Conservation (phyloP, 2,329 filamentous ascomycete genomes). For the Mycosphaerella arachidis region DNA sequence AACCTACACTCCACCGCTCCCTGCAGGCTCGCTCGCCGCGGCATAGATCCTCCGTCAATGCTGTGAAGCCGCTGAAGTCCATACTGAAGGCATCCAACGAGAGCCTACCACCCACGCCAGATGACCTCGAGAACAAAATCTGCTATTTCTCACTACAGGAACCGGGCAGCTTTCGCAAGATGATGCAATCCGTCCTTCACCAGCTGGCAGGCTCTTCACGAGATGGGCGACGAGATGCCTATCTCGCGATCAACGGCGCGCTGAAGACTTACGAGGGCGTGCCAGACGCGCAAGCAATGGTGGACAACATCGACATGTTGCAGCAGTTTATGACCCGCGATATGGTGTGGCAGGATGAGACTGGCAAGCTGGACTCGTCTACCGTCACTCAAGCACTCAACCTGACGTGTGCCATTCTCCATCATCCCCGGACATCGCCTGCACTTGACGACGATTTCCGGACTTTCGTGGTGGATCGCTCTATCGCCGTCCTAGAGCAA, state of each 20-base stretch:
- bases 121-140: slow-evolving; percentile 39
- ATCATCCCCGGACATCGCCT: slow-evolving; percentile 62
- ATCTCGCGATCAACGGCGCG: slow-evolving; percentile 70
- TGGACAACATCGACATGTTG: slow-evolving; percentile 71
- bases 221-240: slow-evolving; percentile 75
- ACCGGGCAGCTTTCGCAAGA: slow-evolving; percentile 62
- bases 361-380: slow-evolving; percentile 54
- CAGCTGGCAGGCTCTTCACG: slow-evolving; percentile 73
- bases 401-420: slow-evolving; percentile 71
- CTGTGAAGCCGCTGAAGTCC: slow-evolving; percentile 58
- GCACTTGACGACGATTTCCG: slow-evolving; percentile 74
- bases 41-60: slow-evolving; percentile 42
- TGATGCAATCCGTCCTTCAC: slow-evolving; percentile 79
- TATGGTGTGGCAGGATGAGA: slow-evolving; percentile 56
- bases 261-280: slow-evolving; percentile 78
- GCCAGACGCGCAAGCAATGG: slow-evolving; percentile 67
- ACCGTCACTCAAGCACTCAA: slow-evolving; percentile 74
- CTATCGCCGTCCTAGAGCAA: slow-evolving; percentile 69
- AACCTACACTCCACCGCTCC: slow-evolving; percentile 33
- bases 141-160: slow-evolving; percentile 43
- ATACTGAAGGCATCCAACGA: slow-evolving; percentile 71
- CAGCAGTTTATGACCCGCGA: slow-evolving; percentile 82
- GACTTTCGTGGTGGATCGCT: slow-evolving; percentile 73
- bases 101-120: slow-evolving; percentile 33
- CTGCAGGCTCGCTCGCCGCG: slow-evolving; percentile 34